phyloP scores from a whole-genome alignment of 495 filamentous ascomycete species.

The Aspergillus sclerotioniger region DNA sequence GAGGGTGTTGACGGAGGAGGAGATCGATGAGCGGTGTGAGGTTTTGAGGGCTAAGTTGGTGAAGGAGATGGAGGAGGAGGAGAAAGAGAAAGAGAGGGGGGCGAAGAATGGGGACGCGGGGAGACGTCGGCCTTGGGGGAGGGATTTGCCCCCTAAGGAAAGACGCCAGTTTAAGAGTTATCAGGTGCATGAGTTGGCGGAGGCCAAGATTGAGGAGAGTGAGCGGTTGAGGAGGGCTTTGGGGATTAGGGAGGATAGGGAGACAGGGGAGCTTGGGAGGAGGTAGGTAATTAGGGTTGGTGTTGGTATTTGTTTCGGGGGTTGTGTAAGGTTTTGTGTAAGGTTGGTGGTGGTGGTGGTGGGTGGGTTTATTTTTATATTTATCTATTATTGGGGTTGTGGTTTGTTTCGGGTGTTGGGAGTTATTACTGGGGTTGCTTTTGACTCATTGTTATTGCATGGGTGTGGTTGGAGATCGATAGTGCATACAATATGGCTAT shows the following conservation, averaged over 20 bases:
- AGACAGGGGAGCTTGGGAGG: conserved; percentile 74
- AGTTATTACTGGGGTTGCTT: neutral
- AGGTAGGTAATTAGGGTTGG: conserved; percentile 27
- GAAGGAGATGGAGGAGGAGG: conserved; percentile 34
- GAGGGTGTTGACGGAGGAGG: conserved; percentile 40
- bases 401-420: neutral
- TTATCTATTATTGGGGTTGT: neutral
- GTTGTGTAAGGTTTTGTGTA: too few species aligned
- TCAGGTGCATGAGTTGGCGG: conserved; percentile 93
- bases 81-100: conserved; percentile 10
- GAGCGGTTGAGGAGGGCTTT: conserved; percentile 85
- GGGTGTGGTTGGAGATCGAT: too few species aligned
- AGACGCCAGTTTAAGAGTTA: conserved; percentile 72
- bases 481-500: too few species aligned
- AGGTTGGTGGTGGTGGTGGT: conserved; percentile 12
- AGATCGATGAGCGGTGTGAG: conserved; percentile 43
- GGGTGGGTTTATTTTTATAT: neutral
- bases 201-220: conserved; percentile 95
- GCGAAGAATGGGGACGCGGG: conserved; percentile 10
- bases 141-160: conserved; percentile 22
- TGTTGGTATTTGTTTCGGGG: neutral
- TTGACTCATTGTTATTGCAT: neutral
- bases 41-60: conserved; percentile 23
- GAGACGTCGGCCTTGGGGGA: neutral
- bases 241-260: conserved; percentile 83